A percentile compares a stretch with the other conserved stretches of the same genome.
phyloP scores from a whole-genome alignment of 441 rosid genomes.

The Brassica balearica region DNA sequence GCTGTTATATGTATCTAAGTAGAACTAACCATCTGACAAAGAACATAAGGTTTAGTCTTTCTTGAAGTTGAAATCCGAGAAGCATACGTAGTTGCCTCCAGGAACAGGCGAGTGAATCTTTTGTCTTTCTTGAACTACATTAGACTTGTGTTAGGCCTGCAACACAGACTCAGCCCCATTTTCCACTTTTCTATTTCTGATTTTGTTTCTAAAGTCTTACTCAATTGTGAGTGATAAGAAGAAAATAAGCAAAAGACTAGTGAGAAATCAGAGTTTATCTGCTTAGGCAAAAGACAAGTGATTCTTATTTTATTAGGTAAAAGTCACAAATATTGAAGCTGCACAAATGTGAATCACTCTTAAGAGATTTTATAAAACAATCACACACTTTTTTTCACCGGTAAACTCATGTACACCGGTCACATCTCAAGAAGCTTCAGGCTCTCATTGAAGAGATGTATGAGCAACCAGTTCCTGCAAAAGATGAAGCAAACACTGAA shows the following conservation, averaged over 20 bases:
- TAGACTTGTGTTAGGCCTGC: neutral
- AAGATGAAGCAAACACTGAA: conserved; percentile 17
- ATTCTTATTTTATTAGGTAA: conserved; percentile 10
- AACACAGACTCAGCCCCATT: neutral
- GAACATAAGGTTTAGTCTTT: neutral
- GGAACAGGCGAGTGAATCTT: neutral
- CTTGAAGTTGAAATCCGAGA: conserved; percentile 7
- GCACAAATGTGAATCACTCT: conserved; percentile 2
- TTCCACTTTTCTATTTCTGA: neutral
- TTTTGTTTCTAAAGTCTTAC: neutral
- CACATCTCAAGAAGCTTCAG: conserved; percentile 20
- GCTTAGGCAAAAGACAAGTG: conserved; percentile 4
- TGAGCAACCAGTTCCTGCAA: conserved; percentile 71
- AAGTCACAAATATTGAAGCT: conserved; percentile 14
- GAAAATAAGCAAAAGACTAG: neutral
- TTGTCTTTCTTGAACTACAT: neutral
- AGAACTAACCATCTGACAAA: neutral
- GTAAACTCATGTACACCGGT: too few relatives aligned
- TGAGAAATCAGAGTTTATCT: conserved; percentile 3
- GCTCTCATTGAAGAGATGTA: conserved; percentile 53
- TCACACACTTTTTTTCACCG: too few relatives aligned
- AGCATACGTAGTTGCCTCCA: neutral
- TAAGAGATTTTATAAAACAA: neutral
- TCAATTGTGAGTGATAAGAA: conserved; percentile 3
- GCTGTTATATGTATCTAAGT: neutral